These are phyloP conservation scores for Neurospora crassa DNA, from an alignment of 2,329 filamentous ascomycete species.

Conservation along the genomic window DNA sequence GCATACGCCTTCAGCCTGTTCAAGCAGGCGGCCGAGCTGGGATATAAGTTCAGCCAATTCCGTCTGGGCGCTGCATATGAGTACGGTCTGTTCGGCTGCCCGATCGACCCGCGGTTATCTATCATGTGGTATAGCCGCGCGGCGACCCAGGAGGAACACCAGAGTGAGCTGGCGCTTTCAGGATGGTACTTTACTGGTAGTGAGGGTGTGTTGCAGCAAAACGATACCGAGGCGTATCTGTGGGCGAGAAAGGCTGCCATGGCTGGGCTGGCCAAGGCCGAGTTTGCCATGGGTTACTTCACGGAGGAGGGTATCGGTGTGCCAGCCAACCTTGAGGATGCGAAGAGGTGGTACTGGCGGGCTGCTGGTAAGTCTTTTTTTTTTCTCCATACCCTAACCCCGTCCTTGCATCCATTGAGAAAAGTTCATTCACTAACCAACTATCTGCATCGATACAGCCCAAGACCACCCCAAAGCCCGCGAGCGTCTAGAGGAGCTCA, in stretches of 20 bases:
- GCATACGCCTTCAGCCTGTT: conserved; percentile 73
- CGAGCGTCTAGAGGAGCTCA: conserved; percentile 85
- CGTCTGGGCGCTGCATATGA: conserved; percentile 82
- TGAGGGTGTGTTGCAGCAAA: conserved; percentile 80
- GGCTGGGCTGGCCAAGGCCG: conserved; percentile 81
- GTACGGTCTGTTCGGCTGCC: conserved; percentile 75
- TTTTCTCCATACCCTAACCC: background rate
- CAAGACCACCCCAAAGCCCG: conserved; percentile 92
- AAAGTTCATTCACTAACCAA: conserved; percentile 20
- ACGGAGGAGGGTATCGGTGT: conserved; percentile 91
- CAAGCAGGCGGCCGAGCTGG: conserved; percentile 73
- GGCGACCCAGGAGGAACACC: conserved; percentile 87
- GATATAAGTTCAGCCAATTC: conserved; percentile 94
- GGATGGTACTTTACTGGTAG: conserved; percentile 95
- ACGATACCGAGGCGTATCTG: conserved; percentile 90
- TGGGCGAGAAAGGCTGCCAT: conserved; percentile 93
- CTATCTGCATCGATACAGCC: conserved; percentile 40
- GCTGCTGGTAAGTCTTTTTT: conserved; percentile 69
- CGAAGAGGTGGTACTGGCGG: conserved; percentile 96
- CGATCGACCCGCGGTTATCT: conserved; percentile 71
- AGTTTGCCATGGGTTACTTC: conserved; percentile 98
- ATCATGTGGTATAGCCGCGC: conserved; percentile 93
- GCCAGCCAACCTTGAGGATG: conserved; percentile 79
- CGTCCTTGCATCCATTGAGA: background rate
- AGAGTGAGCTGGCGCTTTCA: conserved; percentile 73